Evolutionary conservation across 768 basidiomycete species (phyloP), one percentile per base, ranked within the genome.

Genomic region (Mycena rosella): DNA sequence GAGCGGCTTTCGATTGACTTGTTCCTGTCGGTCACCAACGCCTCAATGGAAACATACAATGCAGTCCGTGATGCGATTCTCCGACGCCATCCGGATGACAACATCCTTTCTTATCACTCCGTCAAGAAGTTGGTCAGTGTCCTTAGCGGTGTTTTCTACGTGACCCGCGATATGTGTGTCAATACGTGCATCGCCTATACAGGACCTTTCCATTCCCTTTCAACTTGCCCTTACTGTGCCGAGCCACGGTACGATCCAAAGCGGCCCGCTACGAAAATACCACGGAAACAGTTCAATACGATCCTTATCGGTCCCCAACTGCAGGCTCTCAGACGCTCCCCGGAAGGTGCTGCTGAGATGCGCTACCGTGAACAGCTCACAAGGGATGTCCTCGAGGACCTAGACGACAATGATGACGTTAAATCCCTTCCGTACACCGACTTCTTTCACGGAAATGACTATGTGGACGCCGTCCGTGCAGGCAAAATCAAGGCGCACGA

Each of bases 301-400:
- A 78, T 86, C 27, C 82, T 77, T 0, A 48, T 85, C 18, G 83
- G 83, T 6, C 84, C 82, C 0, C 83, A 84, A 55, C 59, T 86
- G 0, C 84, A 86, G 56, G 82, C 84, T 0, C 69, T 81, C 1
- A 73, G 78, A 20, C 63, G 76, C 0, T 72, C 61, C 17, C 61
- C 45, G 0, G 60, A 69, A 1, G 66, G 75, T 17, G 76, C 83
- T 0, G 26, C 52, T 0, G 62, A 70, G 0, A 75, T 83, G 74
- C 29, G 45, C 0, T 82, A 84, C 59, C 71, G 77, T 0, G 22
- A 66, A 14, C 47, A 60, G 15, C 67, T 76, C 38, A 73, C 74
- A 3, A n/a, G 63, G 15, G 55, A 72, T 20, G 71, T 76, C 32
- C 29, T 60, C 6, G 54, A 64, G 1, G 69, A 71, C 15, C 36